phyloP scores from a whole-genome alignment of 108 stramenopile genomes.

The Chaetoceros tenuissimus region DNA sequence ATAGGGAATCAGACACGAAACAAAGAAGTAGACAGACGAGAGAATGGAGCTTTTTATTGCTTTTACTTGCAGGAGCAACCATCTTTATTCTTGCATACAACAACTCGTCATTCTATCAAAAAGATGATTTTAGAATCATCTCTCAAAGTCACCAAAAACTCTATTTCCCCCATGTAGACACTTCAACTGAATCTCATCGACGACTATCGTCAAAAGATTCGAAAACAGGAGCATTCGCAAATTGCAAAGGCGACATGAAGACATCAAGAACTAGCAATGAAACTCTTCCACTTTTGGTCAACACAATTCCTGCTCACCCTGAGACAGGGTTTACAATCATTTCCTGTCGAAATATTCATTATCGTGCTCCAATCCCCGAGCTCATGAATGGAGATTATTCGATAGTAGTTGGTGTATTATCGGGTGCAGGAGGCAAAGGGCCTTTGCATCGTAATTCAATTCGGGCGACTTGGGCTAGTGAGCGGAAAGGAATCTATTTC shows the following conservation, averaged over 20 bases:
- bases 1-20: too few species aligned
- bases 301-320: background rate
- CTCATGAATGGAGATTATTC: background rate
- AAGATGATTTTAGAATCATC: too few species aligned
- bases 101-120: too few species aligned
- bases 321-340: background rate
- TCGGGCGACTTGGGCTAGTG: slow-evolving; percentile 5
- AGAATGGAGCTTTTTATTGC: too few species aligned
- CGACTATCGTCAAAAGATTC: too few species aligned
- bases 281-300: background rate
- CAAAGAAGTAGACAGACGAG: too few species aligned
- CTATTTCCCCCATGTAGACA: too few species aligned
- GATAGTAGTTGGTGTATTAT: slow-evolving; percentile 4
- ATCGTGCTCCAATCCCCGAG: background rate
- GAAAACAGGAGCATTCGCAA: background rate
- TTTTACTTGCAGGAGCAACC: too few species aligned
- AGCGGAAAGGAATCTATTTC: slow-evolving; percentile 3
- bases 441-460: slow-evolving; percentile 3
- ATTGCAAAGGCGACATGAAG: background rate
- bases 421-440: slow-evolving; percentile 7
- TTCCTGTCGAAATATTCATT: background rate
- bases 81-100: too few species aligned
- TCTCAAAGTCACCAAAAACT: too few species aligned
- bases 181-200: too few species aligned
- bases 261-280: background rate